These are phyloP conservation scores for Dillenia suffruticosa DNA, from an alignment of 164 flowering plant genomes.

Conservation along the genomic window DNA sequence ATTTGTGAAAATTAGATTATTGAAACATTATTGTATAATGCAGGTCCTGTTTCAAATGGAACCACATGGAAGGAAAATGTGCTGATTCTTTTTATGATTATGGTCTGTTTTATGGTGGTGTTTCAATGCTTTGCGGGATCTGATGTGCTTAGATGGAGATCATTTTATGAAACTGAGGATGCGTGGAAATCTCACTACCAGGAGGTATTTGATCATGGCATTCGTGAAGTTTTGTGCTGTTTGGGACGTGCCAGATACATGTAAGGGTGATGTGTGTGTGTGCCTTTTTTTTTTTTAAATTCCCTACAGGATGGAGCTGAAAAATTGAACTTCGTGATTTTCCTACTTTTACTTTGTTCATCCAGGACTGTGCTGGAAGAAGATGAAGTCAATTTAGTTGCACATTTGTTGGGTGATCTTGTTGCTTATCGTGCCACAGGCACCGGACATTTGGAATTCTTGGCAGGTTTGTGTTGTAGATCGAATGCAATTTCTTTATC, in stretches of 20 bases:
- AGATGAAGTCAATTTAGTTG: constrained; percentile 79
- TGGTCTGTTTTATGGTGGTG: constrained; percentile 45
- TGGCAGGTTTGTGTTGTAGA: constrained; percentile 53
- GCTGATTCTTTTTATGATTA: constrained; percentile 36
- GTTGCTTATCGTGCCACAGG: constrained; percentile 90
- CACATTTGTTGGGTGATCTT: constrained; percentile 82
- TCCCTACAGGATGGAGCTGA: too few relatives aligned
- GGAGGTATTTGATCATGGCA: constrained; percentile 86
- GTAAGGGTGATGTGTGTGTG: constrained; percentile 29
- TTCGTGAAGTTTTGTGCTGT: constrained; percentile 88
- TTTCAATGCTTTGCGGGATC: constrained; percentile 62
- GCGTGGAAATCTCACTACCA: constrained; percentile 83
- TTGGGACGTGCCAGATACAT: constrained; percentile 74
- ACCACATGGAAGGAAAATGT: constrained; percentile 29
- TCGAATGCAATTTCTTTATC: too few relatives aligned
- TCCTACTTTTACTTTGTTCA: constrained; percentile 4
- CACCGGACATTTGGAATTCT: constrained; percentile 84
- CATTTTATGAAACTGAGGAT: constrained; percentile 70
- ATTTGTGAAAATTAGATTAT: neutral
- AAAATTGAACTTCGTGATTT: neutral
- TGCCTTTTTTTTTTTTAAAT: neutral
- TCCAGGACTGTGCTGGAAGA: constrained; percentile 64
- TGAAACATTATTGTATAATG: constrained; percentile 3
- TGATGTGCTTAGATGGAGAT: constrained; percentile 79
- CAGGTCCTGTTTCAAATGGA: constrained; percentile 28